These are phyloP conservation scores for Nothomitra cinnamomea DNA, from an alignment of 2,329 filamentous ascomycete genomes.

Conservation along the genomic window DNA sequence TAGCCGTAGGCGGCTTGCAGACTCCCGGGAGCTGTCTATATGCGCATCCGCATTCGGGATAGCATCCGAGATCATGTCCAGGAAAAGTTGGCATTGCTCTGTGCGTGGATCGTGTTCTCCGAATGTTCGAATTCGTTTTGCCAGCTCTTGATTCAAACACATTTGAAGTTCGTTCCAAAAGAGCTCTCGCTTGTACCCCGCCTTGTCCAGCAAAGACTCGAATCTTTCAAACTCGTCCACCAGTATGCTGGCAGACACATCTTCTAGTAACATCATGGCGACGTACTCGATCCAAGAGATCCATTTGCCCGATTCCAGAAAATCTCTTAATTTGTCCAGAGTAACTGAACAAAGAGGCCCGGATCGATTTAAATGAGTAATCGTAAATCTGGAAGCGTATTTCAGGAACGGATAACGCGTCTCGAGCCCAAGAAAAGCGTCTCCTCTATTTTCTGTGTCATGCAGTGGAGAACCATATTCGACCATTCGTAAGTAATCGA, in stretches of 20 bases:
- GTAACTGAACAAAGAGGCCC: background rate
- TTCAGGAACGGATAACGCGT: background rate
- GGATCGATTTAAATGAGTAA: background rate
- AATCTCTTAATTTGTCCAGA: background rate
- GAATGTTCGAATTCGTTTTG: background rate
- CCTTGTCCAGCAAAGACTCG: background rate
- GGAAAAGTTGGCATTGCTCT: background rate
- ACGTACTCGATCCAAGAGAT: background rate
- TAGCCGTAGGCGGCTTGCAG: background rate
- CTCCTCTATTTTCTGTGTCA: background rate
- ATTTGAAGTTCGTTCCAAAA: background rate
- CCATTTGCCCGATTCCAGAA: background rate
- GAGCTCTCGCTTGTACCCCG: background rate
- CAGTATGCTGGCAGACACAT: background rate
- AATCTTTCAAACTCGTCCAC: background rate
- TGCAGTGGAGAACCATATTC: background rate
- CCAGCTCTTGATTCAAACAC: background rate
- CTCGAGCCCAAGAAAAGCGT: background rate
- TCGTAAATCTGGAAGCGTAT: background rate
- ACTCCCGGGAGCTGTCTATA: no score
- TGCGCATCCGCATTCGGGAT: no score
- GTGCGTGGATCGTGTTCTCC: background rate
- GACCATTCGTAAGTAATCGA: background rate
- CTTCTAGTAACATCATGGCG: background rate
- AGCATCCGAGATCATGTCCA: no score